Conservation (phyloP, 2,329 filamentous ascomycete species). For the Botrytis sinoallii region DNA sequence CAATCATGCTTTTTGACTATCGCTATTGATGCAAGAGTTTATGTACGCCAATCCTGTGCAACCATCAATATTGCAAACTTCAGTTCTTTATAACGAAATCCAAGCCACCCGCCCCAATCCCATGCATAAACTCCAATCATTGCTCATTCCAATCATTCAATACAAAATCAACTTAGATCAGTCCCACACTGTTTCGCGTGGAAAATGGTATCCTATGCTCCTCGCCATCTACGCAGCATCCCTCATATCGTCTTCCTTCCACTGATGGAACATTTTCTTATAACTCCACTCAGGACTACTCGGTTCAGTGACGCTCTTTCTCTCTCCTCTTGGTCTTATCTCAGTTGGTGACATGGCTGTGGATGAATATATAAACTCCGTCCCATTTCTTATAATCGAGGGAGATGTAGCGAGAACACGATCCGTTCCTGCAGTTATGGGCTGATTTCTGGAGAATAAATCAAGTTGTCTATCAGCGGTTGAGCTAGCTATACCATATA, state of each 20-base stretch:
- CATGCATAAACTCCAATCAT: conserved; percentile 3
- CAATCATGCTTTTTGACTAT: background rate
- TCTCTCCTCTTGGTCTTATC: background rate
- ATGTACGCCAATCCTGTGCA: background rate
- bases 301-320: conserved; percentile 18
- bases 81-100: background rate
- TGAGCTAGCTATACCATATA: background rate
- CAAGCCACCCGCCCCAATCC: background rate
- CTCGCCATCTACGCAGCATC: conserved; percentile 3
- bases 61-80: background rate
- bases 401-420: conserved; percentile 35
- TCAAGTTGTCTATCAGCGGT: conserved; percentile 24
- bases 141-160: background rate
- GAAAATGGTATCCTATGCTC: background rate
- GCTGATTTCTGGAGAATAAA: conserved; percentile 34
- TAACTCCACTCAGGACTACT: conserved; percentile 28
- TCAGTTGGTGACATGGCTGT: conserved; percentile 5
- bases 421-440: conserved; percentile 32
- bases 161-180: background rate
- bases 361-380: conserved; percentile 19
- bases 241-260: conserved; percentile 11
- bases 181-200: background rate
- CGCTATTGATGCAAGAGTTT: conserved; percentile 3
- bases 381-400: conserved; percentile 15
- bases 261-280: conserved; percentile 25